A percentile compares a stretch with the other conserved stretches of the same genome.
phyloP scores from a whole-genome alignment of 2,329 filamentous ascomycete genomes.

The Geosmithia putterillii region DNA sequence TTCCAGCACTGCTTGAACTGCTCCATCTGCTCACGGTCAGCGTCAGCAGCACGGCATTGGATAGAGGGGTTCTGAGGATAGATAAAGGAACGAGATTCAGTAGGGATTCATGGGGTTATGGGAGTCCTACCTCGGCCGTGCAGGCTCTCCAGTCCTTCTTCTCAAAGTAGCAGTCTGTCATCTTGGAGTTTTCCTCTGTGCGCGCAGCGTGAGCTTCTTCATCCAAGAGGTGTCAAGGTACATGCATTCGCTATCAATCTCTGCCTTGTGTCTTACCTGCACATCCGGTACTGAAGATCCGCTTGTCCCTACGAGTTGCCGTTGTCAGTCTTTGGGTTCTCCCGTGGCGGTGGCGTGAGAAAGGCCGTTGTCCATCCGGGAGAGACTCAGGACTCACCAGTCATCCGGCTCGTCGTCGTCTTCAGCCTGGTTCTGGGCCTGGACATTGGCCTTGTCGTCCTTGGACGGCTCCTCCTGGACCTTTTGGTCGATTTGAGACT shows the following conservation, averaged over 20 bases:
- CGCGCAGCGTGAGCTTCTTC: neutral
- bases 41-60: neutral
- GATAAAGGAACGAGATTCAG: neutral
- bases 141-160: conserved; percentile 94
- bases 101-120: neutral
- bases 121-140: conserved; percentile 64
- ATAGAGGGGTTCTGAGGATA: neutral
- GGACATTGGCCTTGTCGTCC: neutral
- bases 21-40: conserved; percentile 57
- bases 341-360: too few relatives aligned
- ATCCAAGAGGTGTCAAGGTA: too few relatives aligned
- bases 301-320: conserved; percentile 63
- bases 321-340: conserved; percentile 2
- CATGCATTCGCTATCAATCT: too few relatives aligned
- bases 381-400: conserved; percentile 49
- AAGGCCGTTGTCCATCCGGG: neutral
- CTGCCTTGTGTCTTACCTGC: conserved; percentile 46
- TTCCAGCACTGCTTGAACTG: conserved; percentile 88
- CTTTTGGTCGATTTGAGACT: conserved; percentile 1
- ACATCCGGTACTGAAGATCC: conserved; percentile 94
- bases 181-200: conserved; percentile 73
- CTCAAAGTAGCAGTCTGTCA: conserved; percentile 93
- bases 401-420: conserved; percentile 88
- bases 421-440: conserved; percentile 18
- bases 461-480: neutral